These are phyloP conservation scores for Cairneyella variabilis DNA, from an alignment of 495 filamentous ascomycete species.

Conservation along the genomic window DNA sequence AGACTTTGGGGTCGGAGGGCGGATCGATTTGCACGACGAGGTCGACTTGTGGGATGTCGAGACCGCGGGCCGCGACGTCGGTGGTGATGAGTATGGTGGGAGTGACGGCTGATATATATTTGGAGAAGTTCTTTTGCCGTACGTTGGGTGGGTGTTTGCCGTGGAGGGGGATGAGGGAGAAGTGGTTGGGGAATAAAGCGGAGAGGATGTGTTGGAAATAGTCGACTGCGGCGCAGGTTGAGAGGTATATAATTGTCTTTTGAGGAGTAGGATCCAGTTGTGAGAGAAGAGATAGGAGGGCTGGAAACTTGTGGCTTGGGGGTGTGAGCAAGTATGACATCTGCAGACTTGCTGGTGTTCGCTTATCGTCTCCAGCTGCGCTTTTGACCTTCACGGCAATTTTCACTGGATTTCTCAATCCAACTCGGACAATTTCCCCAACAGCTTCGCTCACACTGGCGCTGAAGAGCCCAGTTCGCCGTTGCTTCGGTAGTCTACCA, in stretches of 20 bases:
- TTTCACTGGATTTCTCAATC: conserved; percentile 89
- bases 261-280: conserved; percentile 66
- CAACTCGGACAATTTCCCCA: conserved; percentile 86
- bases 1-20: conserved; percentile 88
- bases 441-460: conserved; percentile 89
- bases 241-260: conserved; percentile 90
- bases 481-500: conserved; percentile 81
- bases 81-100: conserved; percentile 84
- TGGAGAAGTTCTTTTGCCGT: conserved; percentile 74
- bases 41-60: conserved; percentile 94
- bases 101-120: conserved; percentile 62
- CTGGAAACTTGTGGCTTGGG: conserved; percentile 70
- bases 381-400: conserved; percentile 88
- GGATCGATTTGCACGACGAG: conserved; percentile 91
- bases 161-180: conserved; percentile 75
- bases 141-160: conserved; percentile 81
- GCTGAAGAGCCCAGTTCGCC: conserved; percentile 90
- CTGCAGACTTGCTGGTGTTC: conserved; percentile 83
- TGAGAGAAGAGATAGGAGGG: conserved; percentile 65
- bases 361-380: conserved; percentile 72
- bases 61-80: conserved; percentile 75
- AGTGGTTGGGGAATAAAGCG: conserved; percentile 55
- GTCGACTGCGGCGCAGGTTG: conserved; percentile 92
- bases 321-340: conserved; percentile 81
- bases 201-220: conserved; percentile 80